Evolutionary conservation across 306 rosid species (phyloP).

Genomic region (Malus orientalis): DNA sequence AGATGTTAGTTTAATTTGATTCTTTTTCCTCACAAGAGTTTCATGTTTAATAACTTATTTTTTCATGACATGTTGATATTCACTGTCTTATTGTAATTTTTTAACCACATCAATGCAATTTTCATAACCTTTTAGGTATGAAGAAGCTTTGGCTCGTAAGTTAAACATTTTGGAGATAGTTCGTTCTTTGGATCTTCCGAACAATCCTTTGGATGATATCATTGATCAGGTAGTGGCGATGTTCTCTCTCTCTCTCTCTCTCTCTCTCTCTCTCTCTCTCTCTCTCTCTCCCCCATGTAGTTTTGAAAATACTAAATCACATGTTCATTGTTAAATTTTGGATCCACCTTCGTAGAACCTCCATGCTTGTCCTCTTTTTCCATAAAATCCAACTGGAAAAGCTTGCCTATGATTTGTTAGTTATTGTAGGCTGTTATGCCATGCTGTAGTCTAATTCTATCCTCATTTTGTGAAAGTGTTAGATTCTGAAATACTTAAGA

Average conservation of each 20-base stretch:
- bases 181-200: slow-evolving; percentile 89
- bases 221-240: slow-evolving; percentile 72
- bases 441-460: background rate
- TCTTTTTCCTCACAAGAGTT: background rate
- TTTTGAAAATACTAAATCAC: background rate
- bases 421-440: background rate
- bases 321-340: background rate
- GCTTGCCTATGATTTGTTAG: background rate
- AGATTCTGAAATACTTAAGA: background rate
- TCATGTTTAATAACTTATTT: slow-evolving; percentile 10
- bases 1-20: slow-evolving; percentile 38
- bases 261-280: no score
- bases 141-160: slow-evolving; percentile 74
- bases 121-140: slow-evolving; percentile 56
- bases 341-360: background rate
- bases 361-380: background rate
- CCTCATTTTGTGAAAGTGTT: background rate
- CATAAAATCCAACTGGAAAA: background rate
- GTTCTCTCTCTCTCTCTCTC: background rate
- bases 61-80: slow-evolving; percentile 12
- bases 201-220: slow-evolving; percentile 94
- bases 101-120: slow-evolving; percentile 5
- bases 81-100: background rate
- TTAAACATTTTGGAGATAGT: slow-evolving; percentile 57
- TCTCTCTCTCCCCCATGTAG: background rate